Conservation (phyloP, 2,329 filamentous ascomycete genomes). For the Thielaviopsis ethacetica region DNA sequence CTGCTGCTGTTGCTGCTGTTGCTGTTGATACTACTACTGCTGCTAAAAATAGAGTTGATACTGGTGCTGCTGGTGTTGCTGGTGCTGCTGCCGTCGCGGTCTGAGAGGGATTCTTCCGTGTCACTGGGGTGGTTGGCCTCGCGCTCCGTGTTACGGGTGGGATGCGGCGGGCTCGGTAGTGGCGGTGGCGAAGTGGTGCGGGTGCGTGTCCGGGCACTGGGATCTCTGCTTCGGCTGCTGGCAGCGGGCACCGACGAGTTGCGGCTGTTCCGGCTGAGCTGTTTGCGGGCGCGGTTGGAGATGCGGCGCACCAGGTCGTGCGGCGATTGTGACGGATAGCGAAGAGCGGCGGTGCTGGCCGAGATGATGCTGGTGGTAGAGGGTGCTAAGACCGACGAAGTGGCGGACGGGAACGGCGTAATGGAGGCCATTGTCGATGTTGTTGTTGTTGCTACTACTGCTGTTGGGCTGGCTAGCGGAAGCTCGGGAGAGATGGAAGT, state of each 20-base stretch:
- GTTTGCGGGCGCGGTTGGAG: conserved; percentile 60
- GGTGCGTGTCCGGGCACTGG: conserved; percentile 72
- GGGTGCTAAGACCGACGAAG: background rate
- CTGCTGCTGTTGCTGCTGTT: no score
- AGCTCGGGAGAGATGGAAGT: background rate
- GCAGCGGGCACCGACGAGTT: conserved; percentile 62
- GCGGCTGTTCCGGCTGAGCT: conserved; percentile 43
- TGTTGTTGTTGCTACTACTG: no score
- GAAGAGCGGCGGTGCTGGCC: no score
- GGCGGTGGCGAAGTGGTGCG: conserved; percentile 77
- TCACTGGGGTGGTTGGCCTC: conserved; percentile 31
- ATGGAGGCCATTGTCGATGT: no score
- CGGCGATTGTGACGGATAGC: conserved; percentile 17
- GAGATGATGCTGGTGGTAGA: conserved; percentile 11
- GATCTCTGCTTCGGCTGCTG: conserved; percentile 73
- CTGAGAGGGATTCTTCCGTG: conserved; percentile 30
- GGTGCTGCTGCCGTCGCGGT: conserved; percentile 20
- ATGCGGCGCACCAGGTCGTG: conserved; percentile 61
- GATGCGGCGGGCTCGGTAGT: conserved; percentile 28
- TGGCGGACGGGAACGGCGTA: no score
- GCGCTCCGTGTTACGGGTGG: conserved; percentile 38
- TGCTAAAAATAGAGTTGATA: no score
- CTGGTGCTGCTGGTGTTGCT: no score
- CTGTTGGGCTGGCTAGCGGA: background rate
- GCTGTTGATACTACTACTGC: no score